phyloP scores from a whole-genome alignment of 176 grass and related monocot genomes.

The Oryza nivara region DNA sequence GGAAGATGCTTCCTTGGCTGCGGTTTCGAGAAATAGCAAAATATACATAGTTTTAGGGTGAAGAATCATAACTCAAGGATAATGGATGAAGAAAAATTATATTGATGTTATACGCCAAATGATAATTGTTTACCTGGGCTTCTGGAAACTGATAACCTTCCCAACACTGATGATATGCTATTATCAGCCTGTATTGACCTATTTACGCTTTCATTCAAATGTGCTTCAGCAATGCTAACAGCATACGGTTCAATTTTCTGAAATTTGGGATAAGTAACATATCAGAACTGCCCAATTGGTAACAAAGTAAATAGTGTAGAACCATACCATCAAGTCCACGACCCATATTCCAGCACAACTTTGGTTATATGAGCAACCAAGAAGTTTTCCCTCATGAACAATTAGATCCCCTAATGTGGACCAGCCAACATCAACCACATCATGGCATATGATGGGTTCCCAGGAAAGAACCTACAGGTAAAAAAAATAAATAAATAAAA shows the following conservation, averaged over 20 bases:
- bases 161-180: slow-evolving; percentile 62
- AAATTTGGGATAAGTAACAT: slow-evolving; percentile 36
- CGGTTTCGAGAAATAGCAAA: slow-evolving; percentile 35
- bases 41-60: slow-evolving; percentile 5
- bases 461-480: slow-evolving; percentile 82
- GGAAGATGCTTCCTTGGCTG: slow-evolving; percentile 49
- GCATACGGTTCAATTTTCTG: slow-evolving; percentile 66
- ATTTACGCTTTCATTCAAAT: slow-evolving; percentile 51
- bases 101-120: slow-evolving; percentile 1
- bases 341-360: slow-evolving; percentile 91
- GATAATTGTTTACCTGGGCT: slow-evolving; percentile 47
- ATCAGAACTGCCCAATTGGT: slow-evolving; percentile 36
- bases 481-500: background rate
- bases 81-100: background rate
- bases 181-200: slow-evolving; percentile 43
- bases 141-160: slow-evolving; percentile 67
- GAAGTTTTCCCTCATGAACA: slow-evolving; percentile 87
- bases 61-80: slow-evolving; percentile 18
- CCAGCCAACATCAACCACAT: slow-evolving; percentile 82
- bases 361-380: slow-evolving; percentile 94
- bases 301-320: slow-evolving; percentile 36
- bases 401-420: slow-evolving; percentile 85
- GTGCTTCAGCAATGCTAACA: slow-evolving; percentile 48
- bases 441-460: slow-evolving; percentile 87
- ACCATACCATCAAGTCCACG: slow-evolving; percentile 74